Percentiles rank a stretch among this genome's conserved stretches.
phyloP scores from a whole-genome alignment of 2,329 filamentous ascomycete genomes.

The Chrysoporthe puriensis region DNA sequence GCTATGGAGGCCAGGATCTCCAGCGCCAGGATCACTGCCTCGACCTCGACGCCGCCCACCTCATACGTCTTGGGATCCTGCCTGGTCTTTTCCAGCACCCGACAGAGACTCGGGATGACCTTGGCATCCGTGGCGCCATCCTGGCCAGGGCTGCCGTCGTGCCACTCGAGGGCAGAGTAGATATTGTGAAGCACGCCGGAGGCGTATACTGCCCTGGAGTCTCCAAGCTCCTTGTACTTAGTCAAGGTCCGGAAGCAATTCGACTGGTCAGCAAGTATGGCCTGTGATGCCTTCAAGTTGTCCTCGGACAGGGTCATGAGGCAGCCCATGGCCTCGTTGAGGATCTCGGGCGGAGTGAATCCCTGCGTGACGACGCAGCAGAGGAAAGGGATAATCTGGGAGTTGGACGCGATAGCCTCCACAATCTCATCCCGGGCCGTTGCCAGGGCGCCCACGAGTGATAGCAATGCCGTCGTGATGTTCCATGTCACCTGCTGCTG shows the following conservation, averaged over 20 bases:
- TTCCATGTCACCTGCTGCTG: constrained; percentile 59
- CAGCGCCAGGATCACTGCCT: constrained; percentile 58
- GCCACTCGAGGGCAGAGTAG: constrained; percentile 57
- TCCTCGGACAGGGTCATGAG: constrained; percentile 65
- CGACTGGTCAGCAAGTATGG: constrained; percentile 54
- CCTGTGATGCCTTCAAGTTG: constrained; percentile 55
- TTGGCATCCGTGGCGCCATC: constrained; percentile 54
- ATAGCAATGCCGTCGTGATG: constrained; percentile 57
- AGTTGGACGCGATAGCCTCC: constrained; percentile 54
- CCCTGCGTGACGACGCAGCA: constrained; percentile 53
- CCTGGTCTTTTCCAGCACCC: constrained; percentile 42
- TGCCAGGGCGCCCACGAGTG: constrained; percentile 56
- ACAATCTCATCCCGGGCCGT: constrained; percentile 66
- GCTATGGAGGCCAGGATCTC: constrained; percentile 69
- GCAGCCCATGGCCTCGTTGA: constrained; percentile 56
- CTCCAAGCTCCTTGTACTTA: constrained; percentile 51
- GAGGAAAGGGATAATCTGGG: constrained; percentile 56
- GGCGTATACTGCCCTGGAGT: constrained; percentile 56
- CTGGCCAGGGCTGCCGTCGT: constrained; percentile 53
- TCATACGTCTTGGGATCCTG: constrained; percentile 32
- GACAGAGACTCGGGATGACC: constrained; percentile 51
- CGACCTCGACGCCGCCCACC: constrained; percentile 44
- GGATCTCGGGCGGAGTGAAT: constrained; percentile 45
- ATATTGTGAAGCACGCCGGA: constrained; percentile 67
- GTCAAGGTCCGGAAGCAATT: constrained; percentile 55